Base-by-base conservation (phyloP, 495 filamentous ascomycete species). In the Lophiostoma macrostomum region DNA sequence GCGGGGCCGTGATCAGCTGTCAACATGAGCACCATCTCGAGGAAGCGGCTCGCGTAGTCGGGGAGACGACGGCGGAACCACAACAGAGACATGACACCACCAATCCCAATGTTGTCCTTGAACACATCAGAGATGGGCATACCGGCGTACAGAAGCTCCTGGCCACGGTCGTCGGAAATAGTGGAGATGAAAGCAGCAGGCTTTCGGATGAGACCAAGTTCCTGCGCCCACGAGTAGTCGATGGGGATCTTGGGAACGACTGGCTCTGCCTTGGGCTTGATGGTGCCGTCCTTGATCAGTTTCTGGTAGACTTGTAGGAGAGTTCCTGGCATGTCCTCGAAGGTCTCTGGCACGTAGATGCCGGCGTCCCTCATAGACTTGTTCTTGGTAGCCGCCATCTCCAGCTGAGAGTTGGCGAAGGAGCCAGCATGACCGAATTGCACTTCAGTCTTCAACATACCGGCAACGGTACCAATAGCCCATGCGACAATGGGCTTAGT, bases 1-100 rank as follows among this genome's bases (percentile, higher is more conserved):
- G 93, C 93, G 35, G 93, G 93, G 74, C 93, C 93, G 82, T 98
- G 93, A 69, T 98, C 93, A 63, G 93, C 93, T 64, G 93, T 98
- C 69, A 98, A 82, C 93, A 98, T 98, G 71, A 98, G 90, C 61
- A 98, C 94, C 93, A 98, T 98, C 81, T 98, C 93, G 60, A 98
- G 75, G 83, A 98, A 98, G 78, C 93, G 94, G 79, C 89, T 89
- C 64, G 93, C 94, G 68, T 95, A 96, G 63, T 87, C 78, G 58
- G 93, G 93, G 40, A 98, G 87, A 68, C 93, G 89, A 72, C 93
- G 91, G 65, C 93, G 91, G 91, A 98, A 98, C 93, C 93, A 98
- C 50, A 98, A 80, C 43, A 98, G 83, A 23, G 94, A 95, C 93
- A 98, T 98, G 74, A 98, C 93, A 84, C 93, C 93, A 65, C 93